Percentiles rank a stretch among this genome's conserved stretches.
These are phyloP conservation scores for Boeremia lycopersici DNA, from an alignment of 2,329 filamentous ascomycete species.

Conservation along the genomic window DNA sequence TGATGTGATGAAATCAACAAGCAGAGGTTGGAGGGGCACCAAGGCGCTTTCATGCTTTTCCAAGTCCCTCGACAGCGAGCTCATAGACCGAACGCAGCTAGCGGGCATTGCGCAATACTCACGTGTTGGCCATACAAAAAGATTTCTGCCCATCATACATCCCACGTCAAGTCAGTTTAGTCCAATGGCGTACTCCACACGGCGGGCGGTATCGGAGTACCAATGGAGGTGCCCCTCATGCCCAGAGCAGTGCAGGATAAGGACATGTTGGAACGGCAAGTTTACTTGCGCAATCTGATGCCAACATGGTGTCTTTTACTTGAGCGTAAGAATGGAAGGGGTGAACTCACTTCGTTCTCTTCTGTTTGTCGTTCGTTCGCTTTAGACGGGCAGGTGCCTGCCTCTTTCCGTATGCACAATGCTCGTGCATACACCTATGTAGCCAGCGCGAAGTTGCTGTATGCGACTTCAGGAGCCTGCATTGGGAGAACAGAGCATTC, in stretches of 20 bases:
- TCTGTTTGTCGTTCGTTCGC: neutral
- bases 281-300: slow-evolving; percentile 4
- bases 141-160: slow-evolving; percentile 33
- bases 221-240: slow-evolving; percentile 18
- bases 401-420: too few relatives aligned
- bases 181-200: slow-evolving; percentile 28
- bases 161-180: slow-evolving; percentile 17
- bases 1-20: slow-evolving; percentile 10
- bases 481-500: too few relatives aligned
- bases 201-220: slow-evolving; percentile 30
- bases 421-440: too few relatives aligned
- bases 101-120: slow-evolving; percentile 45
- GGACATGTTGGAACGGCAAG: slow-evolving; percentile 6
- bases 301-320: slow-evolving; percentile 3
- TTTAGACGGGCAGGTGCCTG: neutral
- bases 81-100: slow-evolving; percentile 30
- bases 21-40: slow-evolving; percentile 19
- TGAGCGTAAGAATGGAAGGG: neutral
- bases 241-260: slow-evolving; percentile 1
- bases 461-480: too few relatives aligned
- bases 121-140: slow-evolving; percentile 30
- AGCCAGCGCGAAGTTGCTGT: too few relatives aligned
- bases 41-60: slow-evolving; percentile 30
- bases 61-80: slow-evolving; percentile 22
- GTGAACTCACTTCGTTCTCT: neutral